Base-by-base conservation (phyloP, 768 basidiomycete genomes). In the Imleria badia region DNA sequence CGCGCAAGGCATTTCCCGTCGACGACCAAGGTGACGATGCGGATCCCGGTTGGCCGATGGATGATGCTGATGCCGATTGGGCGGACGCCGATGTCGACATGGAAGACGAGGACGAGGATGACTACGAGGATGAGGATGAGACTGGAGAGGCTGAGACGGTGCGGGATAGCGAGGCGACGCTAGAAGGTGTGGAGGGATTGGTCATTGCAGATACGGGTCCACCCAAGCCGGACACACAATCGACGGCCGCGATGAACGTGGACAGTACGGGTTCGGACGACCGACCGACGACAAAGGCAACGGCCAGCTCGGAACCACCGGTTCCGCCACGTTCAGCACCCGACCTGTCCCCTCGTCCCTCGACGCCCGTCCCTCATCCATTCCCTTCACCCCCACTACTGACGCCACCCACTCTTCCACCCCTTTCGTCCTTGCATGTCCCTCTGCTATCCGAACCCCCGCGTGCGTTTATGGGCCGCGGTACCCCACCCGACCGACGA, bases 401-500 rank as follows among this genome's bases (percentile, higher is more conserved):
- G n/a, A 51, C 58, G 1, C 56, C 47, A 1, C 58, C 56, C 13
- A 52, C 30, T 7, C 56, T 71, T 31, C 70, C 65, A 0, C 42
- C 54, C 3, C 69, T 71, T 1, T 69, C 69, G 0, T 72, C 69
- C 0, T 45, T 71, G 35, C 69, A 70, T 22, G 69, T 72, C 20
- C 69, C 69, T 33, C 40, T 71, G 1, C 51, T 71, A 8, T 71
- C 69, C 13, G 69, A 71, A 40, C 69, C 68, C 1, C 65, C 66
- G 1, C 69, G 71, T 26, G 69, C 71, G 3, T 71, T 71, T 34
- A 71, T 71, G 69, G 69, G 69, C 19, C 71, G 69, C 3, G 69
- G 69, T 12, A 71, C 69, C 0, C 69, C 69, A 4, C 69, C 69
- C 8, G 71, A 71, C 19, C 63, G 65, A 41, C 61, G 54, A 15